Evolutionary conservation across 176 grass and related monocot species (phyloP).

Genomic region (Carex parvula): DNA sequence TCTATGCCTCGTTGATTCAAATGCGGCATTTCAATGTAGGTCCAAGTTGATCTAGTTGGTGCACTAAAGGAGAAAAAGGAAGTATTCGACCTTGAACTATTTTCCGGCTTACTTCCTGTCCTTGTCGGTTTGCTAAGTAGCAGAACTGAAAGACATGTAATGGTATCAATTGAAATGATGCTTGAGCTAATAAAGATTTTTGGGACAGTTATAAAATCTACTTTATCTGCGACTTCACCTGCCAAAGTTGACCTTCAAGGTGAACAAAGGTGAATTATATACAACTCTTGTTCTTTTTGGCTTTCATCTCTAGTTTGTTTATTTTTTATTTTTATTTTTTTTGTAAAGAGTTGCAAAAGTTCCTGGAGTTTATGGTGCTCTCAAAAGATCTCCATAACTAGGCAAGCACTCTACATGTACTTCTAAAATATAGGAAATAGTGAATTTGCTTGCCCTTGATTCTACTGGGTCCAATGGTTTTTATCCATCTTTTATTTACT

Average conservation of each 20-base stretch:
- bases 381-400: not conserved
- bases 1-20: not conserved
- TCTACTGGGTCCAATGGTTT: not conserved
- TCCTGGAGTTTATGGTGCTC: not conserved
- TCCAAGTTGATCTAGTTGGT: constrained; percentile 81
- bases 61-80: constrained; percentile 71
- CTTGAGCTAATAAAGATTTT: constrained; percentile 88
- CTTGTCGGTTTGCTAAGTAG: constrained; percentile 61
- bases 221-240: constrained; percentile 53
- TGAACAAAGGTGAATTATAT: constrained; percentile 60
- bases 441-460: not conserved
- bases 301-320: not conserved
- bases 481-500: not conserved
- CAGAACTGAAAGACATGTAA: constrained; percentile 71
- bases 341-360: not conserved
- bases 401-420: not conserved
- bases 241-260: constrained; percentile 80
- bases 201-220: constrained; percentile 69
- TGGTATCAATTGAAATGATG: constrained; percentile 63
- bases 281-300: not conserved
- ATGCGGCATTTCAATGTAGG: constrained; percentile 39
- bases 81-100: constrained; percentile 80
- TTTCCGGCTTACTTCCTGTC: constrained; percentile 72
- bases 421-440: not conserved
- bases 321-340: too few species aligned